These are phyloP conservation scores for Megacollybia marginata DNA, from an alignment of 768 basidiomycete genomes.

Conservation along the genomic window DNA sequence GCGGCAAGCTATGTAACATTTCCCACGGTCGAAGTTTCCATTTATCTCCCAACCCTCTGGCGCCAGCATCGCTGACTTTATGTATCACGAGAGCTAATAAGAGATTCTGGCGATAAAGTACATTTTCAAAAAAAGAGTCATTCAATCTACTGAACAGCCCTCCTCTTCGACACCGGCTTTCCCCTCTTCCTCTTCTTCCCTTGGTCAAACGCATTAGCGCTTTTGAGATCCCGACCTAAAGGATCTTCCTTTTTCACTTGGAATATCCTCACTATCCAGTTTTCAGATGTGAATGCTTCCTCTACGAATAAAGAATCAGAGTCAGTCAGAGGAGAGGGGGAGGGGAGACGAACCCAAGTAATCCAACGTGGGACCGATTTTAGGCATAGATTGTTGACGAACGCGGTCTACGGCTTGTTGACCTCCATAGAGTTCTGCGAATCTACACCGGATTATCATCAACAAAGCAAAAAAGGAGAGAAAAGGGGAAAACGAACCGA, in stretches of 20 bases:
- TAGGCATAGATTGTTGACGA: slow-evolving; percentile 77
- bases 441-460: slow-evolving; percentile 52
- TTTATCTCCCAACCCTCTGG: too few relatives aligned
- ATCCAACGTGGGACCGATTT: slow-evolving; percentile 73
- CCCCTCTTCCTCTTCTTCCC: slow-evolving; percentile 88
- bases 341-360: slow-evolving; percentile 62
- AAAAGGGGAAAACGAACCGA: slow-evolving; percentile 36
- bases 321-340: not conserved
- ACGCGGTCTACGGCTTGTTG: slow-evolving; percentile 77
- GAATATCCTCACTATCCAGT: slow-evolving; percentile 99
- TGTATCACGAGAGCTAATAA: too few relatives aligned
- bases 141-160: slow-evolving; percentile 34
- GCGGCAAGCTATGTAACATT: too few relatives aligned
- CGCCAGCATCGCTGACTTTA: too few relatives aligned
- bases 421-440: slow-evolving; percentile 78
- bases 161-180: slow-evolving; percentile 60
- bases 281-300: slow-evolving; percentile 98
- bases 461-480: not conserved
- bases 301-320: slow-evolving; percentile 36
- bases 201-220: slow-evolving; percentile 72
- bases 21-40: too few relatives aligned
- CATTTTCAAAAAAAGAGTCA: too few relatives aligned
- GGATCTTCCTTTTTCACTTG: slow-evolving; percentile 91
- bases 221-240: slow-evolving; percentile 85
- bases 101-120: too few relatives aligned